Base-by-base conservation (phyloP, 179 eudicot species). In the Patellifolia procumbens region DNA sequence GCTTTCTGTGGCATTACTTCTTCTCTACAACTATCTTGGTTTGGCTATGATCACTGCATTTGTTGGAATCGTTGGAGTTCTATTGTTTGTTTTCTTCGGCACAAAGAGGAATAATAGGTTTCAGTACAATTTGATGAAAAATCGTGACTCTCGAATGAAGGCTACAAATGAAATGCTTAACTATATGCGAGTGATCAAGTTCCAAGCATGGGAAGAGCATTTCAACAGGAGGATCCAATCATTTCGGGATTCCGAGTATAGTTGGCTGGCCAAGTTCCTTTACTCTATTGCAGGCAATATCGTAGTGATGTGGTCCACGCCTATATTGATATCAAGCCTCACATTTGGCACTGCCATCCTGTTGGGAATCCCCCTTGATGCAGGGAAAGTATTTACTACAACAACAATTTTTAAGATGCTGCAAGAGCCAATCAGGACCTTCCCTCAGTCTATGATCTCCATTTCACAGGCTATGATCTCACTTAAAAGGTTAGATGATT, bases 201-300 rank as follows among this genome's bases (percentile, higher is more conserved):
- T 95, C 82, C 99, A 94, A 58, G 99, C 97, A 9, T 95, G 99
- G 99, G 99, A 95, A 76, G 97, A 92, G 31, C 95, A 89, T 56
- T 95, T 93, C 79, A 87, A 86, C 72, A 69, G 83, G 76, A 87
- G 90, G 80, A 93, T 95, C 45, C 85, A 81, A 34, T 53, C 83
- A 11, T 87, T 89, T 53, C 91, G 99, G 7, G 86, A 88, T 9
- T 82, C 89, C 0, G 99, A 95, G 77, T 93, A 82, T 62, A 74
- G 82, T 35, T 95, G 99, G 99, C 63, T 93, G 19, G 31, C 88
- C 1, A 93, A 90, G 85, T 95, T 95, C 75, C 79, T 91, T 68
- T 90, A 78, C 76, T 88, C 97, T 0, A 72, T 93, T 4, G 66
- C 95, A 0, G 88, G 83, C 15, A 95, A 90, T 68, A 83, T 91